Conservation (phyloP, 768 basidiomycete species). For the Termitomyces sp. region DNA sequence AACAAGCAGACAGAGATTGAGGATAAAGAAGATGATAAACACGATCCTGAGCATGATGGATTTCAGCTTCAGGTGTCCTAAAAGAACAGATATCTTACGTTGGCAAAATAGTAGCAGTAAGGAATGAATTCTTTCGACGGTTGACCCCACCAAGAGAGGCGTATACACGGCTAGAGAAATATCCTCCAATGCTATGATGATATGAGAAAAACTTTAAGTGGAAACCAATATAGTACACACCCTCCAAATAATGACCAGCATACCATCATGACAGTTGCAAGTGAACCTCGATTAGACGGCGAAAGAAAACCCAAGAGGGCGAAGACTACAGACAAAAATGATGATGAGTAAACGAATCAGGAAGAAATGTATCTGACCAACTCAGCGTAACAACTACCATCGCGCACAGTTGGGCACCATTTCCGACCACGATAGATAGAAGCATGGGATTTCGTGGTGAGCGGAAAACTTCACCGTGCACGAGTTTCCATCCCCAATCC, state of each 20-base stretch:
- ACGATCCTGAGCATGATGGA: slow-evolving; percentile 48
- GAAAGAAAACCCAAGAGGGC: slow-evolving; percentile 91
- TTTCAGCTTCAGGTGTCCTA: not conserved
- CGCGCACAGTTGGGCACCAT: slow-evolving; percentile 77
- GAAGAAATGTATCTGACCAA: slow-evolving; percentile 21
- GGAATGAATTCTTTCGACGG: slow-evolving; percentile 74
- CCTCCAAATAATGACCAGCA: slow-evolving; percentile 93
- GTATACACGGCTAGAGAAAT: slow-evolving; percentile 81
- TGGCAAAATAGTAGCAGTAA: slow-evolving; percentile 86
- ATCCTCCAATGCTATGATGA: slow-evolving; percentile 70
- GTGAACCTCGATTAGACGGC: slow-evolving; percentile 90
- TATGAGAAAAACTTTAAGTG: not conserved
- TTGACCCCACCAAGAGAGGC: slow-evolving; percentile 73
- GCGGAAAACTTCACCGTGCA: slow-evolving; percentile 95
- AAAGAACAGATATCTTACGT: slow-evolving; percentile 44
- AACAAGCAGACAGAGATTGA: slow-evolving; percentile 83
- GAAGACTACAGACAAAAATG: slow-evolving; percentile 51
- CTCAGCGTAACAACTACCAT: slow-evolving; percentile 89
- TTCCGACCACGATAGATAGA: slow-evolving; percentile 85
- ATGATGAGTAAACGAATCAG: slow-evolving; percentile 2
- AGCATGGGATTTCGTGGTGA: slow-evolving; percentile 71
- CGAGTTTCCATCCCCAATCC: slow-evolving; percentile 98
- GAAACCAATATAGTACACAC: slow-evolving; percentile 32
- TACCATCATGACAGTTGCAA: slow-evolving; percentile 92
- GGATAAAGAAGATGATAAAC: slow-evolving; percentile 81